Percentiles rank a stretch among this genome's conserved stretches.
phyloP scores from a whole-genome alignment of 768 basidiomycete species.

The Pleurotus platypus region DNA sequence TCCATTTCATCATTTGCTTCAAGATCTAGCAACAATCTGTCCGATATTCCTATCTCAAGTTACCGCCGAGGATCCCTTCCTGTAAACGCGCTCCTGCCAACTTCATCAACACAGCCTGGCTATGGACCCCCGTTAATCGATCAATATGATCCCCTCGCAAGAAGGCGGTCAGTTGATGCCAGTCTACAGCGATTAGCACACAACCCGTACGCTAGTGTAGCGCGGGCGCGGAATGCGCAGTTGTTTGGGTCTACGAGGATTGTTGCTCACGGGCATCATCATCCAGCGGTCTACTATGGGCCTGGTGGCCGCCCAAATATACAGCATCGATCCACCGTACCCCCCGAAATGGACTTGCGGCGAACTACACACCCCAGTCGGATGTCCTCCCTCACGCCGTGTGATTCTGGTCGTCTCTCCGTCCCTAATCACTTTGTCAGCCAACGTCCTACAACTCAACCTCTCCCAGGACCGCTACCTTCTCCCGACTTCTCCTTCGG shows the following conservation, averaged over 20 bases:
- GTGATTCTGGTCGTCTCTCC: slow-evolving; percentile 39
- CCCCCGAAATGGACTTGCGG: slow-evolving; percentile 34
- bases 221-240: slow-evolving; percentile 49
- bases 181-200: slow-evolving; percentile 45
- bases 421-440: slow-evolving; percentile 43
- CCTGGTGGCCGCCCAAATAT: slow-evolving; percentile 16
- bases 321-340: slow-evolving; percentile 25
- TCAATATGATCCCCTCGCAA: slow-evolving; percentile 37
- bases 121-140: slow-evolving; percentile 36
- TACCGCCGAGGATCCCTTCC: slow-evolving; percentile 57
- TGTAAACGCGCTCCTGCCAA: slow-evolving; percentile 28
- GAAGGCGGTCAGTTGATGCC: slow-evolving; percentile 44
- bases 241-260: slow-evolving; percentile 21
- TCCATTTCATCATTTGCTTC: slow-evolving; percentile 23
- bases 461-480: slow-evolving; percentile 57
- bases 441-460: slow-evolving; percentile 36
- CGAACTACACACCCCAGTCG: slow-evolving; percentile 19
- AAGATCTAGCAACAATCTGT: slow-evolving; percentile 15
- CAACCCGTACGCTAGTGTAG: slow-evolving; percentile 47
- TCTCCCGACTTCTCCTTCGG: slow-evolving; percentile 64
- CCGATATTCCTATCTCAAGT: slow-evolving; percentile 29
- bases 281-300: slow-evolving; percentile 20
- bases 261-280: slow-evolving; percentile 29
- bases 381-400: slow-evolving; percentile 40
- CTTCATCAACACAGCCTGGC: slow-evolving; percentile 14